Base-by-base conservation (phyloP, 371 early-diverging fungal species). In the Fennellomyces sp. region DNA sequence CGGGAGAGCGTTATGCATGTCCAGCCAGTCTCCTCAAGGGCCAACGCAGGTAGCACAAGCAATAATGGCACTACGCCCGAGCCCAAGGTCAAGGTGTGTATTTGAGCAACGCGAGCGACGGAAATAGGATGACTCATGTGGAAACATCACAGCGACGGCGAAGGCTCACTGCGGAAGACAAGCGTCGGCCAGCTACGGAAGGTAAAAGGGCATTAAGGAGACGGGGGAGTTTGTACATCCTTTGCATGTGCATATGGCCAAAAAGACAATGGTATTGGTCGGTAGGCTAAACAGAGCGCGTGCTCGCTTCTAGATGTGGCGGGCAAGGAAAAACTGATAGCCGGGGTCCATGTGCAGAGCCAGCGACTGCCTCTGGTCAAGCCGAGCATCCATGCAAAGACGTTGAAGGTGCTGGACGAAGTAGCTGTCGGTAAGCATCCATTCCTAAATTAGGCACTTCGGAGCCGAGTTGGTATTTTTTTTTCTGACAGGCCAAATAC, bases 341-440 rank as follows among this genome's bases (percentile, higher is more conserved):
- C 90, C 7, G 94, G 94, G 11, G 92, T 89, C 3, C 91, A 85
- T 64, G 69, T 93, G 60, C 87, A 91, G 38, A 87, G 88, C 31
- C 87, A 90, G 64, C 85, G 86, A 65, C 75, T 89, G 56, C 68
- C 86, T 6, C 76, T 85, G 7, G 72, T 87, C 13, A 90, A 90
- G 21, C 78, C 86, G 45, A 75, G 80, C 31, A 86, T 86, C 68
- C 81, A 83, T 52, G 78, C 82, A 8, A 80, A 88, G 30, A 82
- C 91, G 25, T 66, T 84, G 23, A 80, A 87, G 54, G 82, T 88
- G 15, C 65, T 94, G 79, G 79, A 80, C 17, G 89, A 91, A 62
- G 71, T 91, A 35, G 84, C 79, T 15, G 65, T 89, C 21, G 72
- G 78, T 80, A 73, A 70, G 76, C 48, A 56, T 26, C 11, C 15